A percentile compares a stretch with the other conserved stretches of the same genome.
Evolutionary conservation across 345 rosid species (phyloP).

Genomic region (Camelina neglecta): DNA sequence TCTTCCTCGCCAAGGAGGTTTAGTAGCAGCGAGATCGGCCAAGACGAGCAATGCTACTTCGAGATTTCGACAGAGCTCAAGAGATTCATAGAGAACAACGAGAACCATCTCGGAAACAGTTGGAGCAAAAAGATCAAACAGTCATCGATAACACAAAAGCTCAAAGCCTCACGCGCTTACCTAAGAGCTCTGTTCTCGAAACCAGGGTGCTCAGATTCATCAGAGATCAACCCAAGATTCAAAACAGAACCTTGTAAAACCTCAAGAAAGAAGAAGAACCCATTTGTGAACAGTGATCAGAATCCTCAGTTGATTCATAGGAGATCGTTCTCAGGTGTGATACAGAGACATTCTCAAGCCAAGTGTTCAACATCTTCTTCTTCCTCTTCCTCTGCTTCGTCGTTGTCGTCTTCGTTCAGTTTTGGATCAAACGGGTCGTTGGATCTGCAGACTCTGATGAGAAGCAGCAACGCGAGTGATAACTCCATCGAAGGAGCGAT

Average conservation of each 20-base stretch:
- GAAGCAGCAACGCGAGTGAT: conserved; percentile 67
- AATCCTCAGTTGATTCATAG: conserved; percentile 53
- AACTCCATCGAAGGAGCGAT: conserved; percentile 85
- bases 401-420: conserved; percentile 68
- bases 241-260: conserved; percentile 43
- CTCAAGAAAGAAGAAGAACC: conserved; percentile 53
- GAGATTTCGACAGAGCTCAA: conserved; percentile 64
- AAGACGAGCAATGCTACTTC: conserved; percentile 57
- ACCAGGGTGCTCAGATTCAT: conserved; percentile 59
- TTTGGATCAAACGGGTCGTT: conserved; percentile 59
- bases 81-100: conserved; percentile 47
- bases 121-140: conserved; percentile 58
- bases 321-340: conserved; percentile 83
- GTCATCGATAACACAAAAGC: conserved; percentile 58
- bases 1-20: conserved; percentile 55
- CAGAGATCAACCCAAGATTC: conserved; percentile 39
- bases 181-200: conserved; percentile 65
- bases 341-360: conserved; percentile 58
- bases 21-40: conserved; percentile 49
- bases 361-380: conserved; percentile 51
- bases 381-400: conserved; percentile 58
- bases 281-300: conserved; percentile 24
- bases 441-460: conserved; percentile 62
- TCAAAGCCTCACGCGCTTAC: conserved; percentile 64
- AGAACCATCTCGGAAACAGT: conserved; percentile 34